phyloP scores from a whole-genome alignment of 1,284 basidiomycete genomes.

The Pseudozyma pruni region DNA sequence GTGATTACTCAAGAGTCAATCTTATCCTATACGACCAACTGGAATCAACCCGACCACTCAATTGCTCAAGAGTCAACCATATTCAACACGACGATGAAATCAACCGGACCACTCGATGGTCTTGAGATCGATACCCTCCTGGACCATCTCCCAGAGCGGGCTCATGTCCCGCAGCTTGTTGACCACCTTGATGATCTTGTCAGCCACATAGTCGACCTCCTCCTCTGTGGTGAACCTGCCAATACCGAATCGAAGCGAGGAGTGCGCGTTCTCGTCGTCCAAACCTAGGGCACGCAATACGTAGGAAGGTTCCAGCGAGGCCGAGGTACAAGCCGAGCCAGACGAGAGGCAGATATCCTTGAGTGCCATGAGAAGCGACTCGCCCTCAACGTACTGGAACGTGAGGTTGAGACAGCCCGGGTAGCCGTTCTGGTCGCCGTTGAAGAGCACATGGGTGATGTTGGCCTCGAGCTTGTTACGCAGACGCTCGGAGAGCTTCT shows the following conservation, averaged over 20 bases:
- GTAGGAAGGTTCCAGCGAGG: slow-evolving; percentile 97
- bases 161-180: slow-evolving; percentile 78
- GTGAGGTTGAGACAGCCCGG: slow-evolving; percentile 86
- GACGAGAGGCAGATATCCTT: slow-evolving; percentile 98
- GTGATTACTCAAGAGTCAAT: too few species aligned
- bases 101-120: slow-evolving; percentile 85
- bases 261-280: slow-evolving; percentile 99
- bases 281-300: slow-evolving; percentile 91
- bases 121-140: slow-evolving; percentile 86
- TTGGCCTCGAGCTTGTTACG: slow-evolving; percentile 82
- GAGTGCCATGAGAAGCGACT: slow-evolving; percentile 96
- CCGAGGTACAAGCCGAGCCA: slow-evolving; percentile 97
- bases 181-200: slow-evolving; percentile 88
- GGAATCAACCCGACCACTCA: too few species aligned
- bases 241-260: slow-evolving; percentile 95
- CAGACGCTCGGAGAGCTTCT: slow-evolving; percentile 82
- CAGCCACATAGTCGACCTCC: slow-evolving; percentile 93
- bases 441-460: slow-evolving; percentile 90
- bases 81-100: slow-evolving; percentile 2
- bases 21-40: too few species aligned
- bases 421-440: slow-evolving; percentile 81
- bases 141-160: slow-evolving; percentile 67
- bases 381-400: slow-evolving; percentile 97
- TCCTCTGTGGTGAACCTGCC: slow-evolving; percentile 98
- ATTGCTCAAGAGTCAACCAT: too few species aligned